Evolutionary conservation across 768 basidiomycete species (phyloP), one percentile per base, ranked within the genome.

Genomic region (Galerina sulciceps): DNA sequence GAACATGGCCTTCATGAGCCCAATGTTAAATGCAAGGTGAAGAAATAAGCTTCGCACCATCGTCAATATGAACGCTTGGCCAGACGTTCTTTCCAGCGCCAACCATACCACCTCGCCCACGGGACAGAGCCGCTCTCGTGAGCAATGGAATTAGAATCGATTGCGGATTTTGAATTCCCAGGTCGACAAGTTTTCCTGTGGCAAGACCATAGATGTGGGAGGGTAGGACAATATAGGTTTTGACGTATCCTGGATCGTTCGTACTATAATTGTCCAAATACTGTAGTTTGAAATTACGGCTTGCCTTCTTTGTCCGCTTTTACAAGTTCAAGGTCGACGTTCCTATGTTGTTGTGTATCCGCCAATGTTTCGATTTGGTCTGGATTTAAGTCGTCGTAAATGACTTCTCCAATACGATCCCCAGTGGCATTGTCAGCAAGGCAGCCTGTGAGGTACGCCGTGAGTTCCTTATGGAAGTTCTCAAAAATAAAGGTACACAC

Each of bases 131-230:
- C 0, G 79, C 79, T 11, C 71, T 68, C 55, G 88, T 78, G 4
- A 85, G 65, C 0, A 36, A 20, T 2, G 84, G 86, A 26, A 89
- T 79, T 59, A 84, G 84, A 6, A 75, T 68, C 0, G 86, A 88
- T 52, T 79, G 73, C 1, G 73, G 66, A 61, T 89, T 85, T 35
- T 81, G 76, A 36, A 89, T 73, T 10, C 81, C 85, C 5, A 73
- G 68, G 22, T 84, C 78, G 36, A 81, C 79, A 22, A 89, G 75
- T 5, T 65, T 67, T 6, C 79, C 79, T 8, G 65, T 67, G 2
- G 85, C 81, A 35, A 84, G 71, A 43, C 85, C 87, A 61, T 83
- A 91, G 34, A 92, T 84, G 0, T 86, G 85, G 3, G 79, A 76
- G 1, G 85, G 84, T 10, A 80, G 66, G 22, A 87, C 67, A 5